Evolutionary conservation across 129 eudicot genomes (phyloP).

Genomic region (Mikania micrantha): DNA sequence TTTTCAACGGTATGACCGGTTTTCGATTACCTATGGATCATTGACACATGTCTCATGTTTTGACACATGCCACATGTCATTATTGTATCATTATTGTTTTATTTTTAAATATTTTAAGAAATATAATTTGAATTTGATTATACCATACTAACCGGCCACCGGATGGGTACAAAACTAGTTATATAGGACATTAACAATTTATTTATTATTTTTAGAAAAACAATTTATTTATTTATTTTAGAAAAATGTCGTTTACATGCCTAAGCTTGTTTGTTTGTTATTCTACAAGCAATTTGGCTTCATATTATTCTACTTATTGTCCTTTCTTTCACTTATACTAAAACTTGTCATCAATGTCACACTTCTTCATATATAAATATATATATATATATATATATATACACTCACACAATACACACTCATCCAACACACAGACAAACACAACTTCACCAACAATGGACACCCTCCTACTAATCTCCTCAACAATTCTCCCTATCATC

Average conservation of each 20-base stretch:
- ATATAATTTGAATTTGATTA: too few species aligned
- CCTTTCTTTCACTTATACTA: conserved; percentile 16
- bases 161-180: too few species aligned
- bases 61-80: too few species aligned
- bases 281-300: neutral
- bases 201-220: too few species aligned
- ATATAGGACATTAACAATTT: too few species aligned
- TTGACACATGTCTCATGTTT: too few species aligned
- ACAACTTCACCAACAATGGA: conserved; percentile 19
- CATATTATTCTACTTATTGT: conserved; percentile 22
- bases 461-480: conserved; percentile 24
- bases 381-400: neutral
- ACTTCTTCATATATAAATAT: neutral
- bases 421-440: conserved; percentile 4
- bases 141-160: too few species aligned
- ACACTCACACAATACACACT: neutral
- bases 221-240: too few species aligned
- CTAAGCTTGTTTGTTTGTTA: neutral
- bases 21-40: too few species aligned
- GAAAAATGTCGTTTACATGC: neutral
- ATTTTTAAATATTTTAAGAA: too few species aligned
- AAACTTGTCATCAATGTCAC: conserved; percentile 13
- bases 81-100: too few species aligned
- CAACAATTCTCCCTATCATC: conserved; percentile 17
- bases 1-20: too few species aligned